Base-by-base conservation (phyloP, 352 stramenopile genomes). In the Phytophthora brassicae region DNA sequence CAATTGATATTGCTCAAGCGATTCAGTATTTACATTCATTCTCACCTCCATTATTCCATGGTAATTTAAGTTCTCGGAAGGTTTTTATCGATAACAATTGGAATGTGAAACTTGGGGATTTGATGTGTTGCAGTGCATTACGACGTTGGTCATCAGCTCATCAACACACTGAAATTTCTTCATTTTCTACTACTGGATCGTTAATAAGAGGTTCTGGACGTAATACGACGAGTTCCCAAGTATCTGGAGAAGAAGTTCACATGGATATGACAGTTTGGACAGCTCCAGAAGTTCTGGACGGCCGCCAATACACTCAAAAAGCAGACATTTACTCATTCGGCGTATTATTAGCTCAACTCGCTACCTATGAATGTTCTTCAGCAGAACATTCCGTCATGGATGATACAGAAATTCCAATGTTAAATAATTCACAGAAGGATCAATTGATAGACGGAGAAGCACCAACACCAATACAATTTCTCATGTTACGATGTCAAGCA, bases 191-290 rank as follows among this genome's bases (percentile, higher is more conserved):
- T 6, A 41, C 22, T 13, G 42, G 22, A 29, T 54, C 44, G 2
- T 4, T 46, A 6, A 16, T 45, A 20, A 50, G 51, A 36, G 51
- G 20, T 19, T 67, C 60, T 14, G 46, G 53, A 14, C 55, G 48
- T 17, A 70, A 60, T 36, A 68, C 57, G 9, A 39, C 33, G 1
- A 68, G 45, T 28, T 70, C 56, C 11, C 36, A 55, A 7, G 51
- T 57, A 19, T 39, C 28, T 1, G 61, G 61, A 4, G 58, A 64
- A 7, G 65, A 73, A 8, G 64, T 82, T 49, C 74, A 67, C 35
- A 73, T 82, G 53, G 70, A 82, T 28, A 82, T 82, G 74, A 82
- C 56, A 0, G 68, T 82, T 24, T 82, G 70, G 74, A 77, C 74
- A 9, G 70, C 72, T 0, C 69, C 72, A 0, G 72, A 81, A 23